These are phyloP conservation scores for Medicago lupulina DNA, from an alignment of 306 rosid genomes.

Conservation along the genomic window DNA sequence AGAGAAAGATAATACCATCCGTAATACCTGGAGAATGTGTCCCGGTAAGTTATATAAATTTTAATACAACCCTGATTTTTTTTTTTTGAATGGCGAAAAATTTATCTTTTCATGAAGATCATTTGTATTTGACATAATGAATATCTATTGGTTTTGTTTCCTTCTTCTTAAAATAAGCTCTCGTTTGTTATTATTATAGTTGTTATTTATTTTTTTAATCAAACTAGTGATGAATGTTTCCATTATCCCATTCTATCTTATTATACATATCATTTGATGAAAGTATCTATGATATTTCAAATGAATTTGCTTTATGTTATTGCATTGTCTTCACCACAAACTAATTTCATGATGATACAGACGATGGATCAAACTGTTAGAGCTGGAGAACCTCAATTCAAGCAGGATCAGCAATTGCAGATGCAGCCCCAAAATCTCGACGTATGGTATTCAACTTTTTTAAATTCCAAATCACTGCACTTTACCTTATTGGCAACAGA, in stretches of 20 bases:
- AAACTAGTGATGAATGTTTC: conserved; percentile 19
- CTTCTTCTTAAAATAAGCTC: conserved; percentile 9
- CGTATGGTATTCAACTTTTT: conserved; percentile 36
- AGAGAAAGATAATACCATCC: conserved; percentile 40
- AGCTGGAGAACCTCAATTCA: conserved; percentile 39
- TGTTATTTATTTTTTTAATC: background rate
- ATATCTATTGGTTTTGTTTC: conserved; percentile 25
- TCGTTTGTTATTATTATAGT: conserved; percentile 13
- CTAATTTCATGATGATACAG: conserved; percentile 36
- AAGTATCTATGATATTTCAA: conserved; percentile 6
- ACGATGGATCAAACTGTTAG: conserved; percentile 32
- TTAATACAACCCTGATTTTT: too few species aligned
- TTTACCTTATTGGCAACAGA: conserved; percentile 26
- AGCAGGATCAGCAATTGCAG: conserved; percentile 33
- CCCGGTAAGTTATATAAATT: conserved; percentile 44
- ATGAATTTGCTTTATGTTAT: conserved; percentile 5
- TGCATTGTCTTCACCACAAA: conserved; percentile 28
- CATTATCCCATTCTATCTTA: too few species aligned
- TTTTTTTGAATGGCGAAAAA: too few species aligned
- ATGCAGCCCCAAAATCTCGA: conserved; percentile 43
- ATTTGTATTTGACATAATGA: background rate
- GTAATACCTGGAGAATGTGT: conserved; percentile 34
- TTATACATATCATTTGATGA: background rate
- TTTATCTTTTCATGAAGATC: conserved; percentile 11
- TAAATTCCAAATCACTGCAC: conserved; percentile 23